Percentiles rank a stretch among this genome's conserved stretches.
Evolutionary conservation across 306 rosid genomes (phyloP).

Genomic region (Cicer pinnatifidum): DNA sequence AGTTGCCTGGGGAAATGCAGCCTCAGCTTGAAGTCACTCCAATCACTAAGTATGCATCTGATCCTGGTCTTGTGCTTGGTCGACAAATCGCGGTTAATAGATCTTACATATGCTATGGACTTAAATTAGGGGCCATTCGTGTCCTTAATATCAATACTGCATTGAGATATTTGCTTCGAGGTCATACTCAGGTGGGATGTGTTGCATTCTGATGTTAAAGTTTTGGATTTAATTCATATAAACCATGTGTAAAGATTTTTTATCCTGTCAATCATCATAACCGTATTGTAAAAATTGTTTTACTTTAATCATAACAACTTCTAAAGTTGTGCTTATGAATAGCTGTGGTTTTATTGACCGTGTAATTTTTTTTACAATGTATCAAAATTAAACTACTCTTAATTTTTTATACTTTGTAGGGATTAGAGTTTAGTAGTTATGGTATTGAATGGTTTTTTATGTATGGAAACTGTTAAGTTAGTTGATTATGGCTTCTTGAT

Average conservation of each 20-base stretch:
- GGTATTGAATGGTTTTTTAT: not conserved
- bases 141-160: slow-evolving; percentile 76
- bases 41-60: slow-evolving; percentile 74
- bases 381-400: too few relatives aligned
- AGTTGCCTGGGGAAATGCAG: slow-evolving; percentile 64
- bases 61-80: slow-evolving; percentile 70
- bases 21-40: slow-evolving; percentile 84
- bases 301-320: too few relatives aligned
- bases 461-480: not conserved
- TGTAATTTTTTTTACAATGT: too few relatives aligned
- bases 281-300: too few relatives aligned
- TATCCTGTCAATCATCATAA: too few relatives aligned
- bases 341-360: too few relatives aligned
- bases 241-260: too few relatives aligned
- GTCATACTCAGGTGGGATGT: slow-evolving; percentile 70
- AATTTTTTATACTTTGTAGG: slow-evolving; percentile 4
- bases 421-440: slow-evolving; percentile 36
- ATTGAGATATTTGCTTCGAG: slow-evolving; percentile 69
- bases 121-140: slow-evolving; percentile 68
- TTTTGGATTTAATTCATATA: too few relatives aligned
- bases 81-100: slow-evolving; percentile 75
- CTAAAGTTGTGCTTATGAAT: too few relatives aligned
- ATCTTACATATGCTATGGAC: slow-evolving; percentile 78
- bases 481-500: slow-evolving; percentile 34
- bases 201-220: slow-evolving; percentile 12